Evolutionary conservation across 78 protist species (phyloP).

Genomic region (slime mould (Dictyostelium discoideum)): DNA sequence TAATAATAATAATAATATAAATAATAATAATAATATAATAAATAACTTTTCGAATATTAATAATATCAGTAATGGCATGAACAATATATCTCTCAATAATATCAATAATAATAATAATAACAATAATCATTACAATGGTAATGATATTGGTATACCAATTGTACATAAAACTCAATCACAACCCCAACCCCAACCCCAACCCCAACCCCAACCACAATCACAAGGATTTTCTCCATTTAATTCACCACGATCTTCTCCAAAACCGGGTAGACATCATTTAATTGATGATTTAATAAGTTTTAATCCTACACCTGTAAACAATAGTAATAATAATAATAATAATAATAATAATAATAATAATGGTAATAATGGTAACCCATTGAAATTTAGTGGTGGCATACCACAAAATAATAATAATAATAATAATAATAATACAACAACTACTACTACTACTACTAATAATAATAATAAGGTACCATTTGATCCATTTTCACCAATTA

Average conservation of each 20-base stretch:
- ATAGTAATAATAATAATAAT: neutral
- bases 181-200: neutral
- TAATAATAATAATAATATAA: neutral
- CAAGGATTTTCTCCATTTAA: constrained; percentile 54
- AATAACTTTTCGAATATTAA: neutral
- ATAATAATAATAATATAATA: neutral
- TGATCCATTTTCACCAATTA: constrained; percentile 68
- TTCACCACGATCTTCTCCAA: constrained; percentile 69
- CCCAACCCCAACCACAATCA: neutral
- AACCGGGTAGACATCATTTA: constrained; percentile 35
- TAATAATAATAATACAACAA: neutral
- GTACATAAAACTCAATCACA: constrained; percentile 22
- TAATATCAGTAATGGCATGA: neutral
- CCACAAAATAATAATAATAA: neutral
- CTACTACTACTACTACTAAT: neutral
- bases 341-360: neutral
- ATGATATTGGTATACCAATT: neutral
- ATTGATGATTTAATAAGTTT: constrained; percentile 54
- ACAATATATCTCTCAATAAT: neutral
- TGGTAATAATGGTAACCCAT: neutral
- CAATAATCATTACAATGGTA: neutral
- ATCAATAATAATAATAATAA: neutral
- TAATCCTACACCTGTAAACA: neutral
- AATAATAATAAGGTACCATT: constrained; percentile 4
- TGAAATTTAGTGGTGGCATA: constrained; percentile 47